Evolutionary conservation across 176 grass and related monocot species (phyloP).

Genomic region (Lolium multiflorum): DNA sequence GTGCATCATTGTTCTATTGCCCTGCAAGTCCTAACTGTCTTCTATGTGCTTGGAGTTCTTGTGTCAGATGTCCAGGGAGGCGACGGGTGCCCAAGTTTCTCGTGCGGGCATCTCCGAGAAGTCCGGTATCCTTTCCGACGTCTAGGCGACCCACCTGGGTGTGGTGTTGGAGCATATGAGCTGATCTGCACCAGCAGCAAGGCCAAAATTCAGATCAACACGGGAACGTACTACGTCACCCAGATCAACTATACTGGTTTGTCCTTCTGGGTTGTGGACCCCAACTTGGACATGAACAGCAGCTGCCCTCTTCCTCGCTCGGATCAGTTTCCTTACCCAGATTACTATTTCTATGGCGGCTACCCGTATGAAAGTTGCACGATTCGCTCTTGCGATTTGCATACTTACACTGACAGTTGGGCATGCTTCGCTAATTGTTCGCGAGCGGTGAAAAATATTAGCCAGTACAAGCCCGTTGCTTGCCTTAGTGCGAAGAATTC

Average conservation of each 20-base stretch:
- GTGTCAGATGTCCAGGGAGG: too few species aligned
- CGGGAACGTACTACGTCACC: not conserved
- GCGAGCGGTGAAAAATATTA: not conserved
- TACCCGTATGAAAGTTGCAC: too few species aligned
- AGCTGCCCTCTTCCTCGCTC: not conserved
- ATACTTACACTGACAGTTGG: not conserved
- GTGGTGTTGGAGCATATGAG: not conserved
- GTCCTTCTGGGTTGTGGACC: not conserved
- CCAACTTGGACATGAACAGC: not conserved
- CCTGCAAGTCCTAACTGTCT: too few species aligned
- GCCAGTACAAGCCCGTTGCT: not conserved
- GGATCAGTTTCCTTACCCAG: too few species aligned
- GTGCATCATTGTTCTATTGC: too few species aligned
- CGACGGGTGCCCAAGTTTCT: conserved; percentile 25
- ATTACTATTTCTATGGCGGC: too few species aligned
- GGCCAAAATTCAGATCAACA: not conserved
- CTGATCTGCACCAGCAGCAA: not conserved
- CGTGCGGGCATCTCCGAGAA: conserved; percentile 12
- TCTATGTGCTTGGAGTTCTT: too few species aligned
- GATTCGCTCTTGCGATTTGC: too few species aligned
- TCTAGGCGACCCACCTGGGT: not conserved
- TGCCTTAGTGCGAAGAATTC: conserved; percentile 33
- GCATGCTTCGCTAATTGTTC: not conserved
- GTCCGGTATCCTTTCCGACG: conserved; percentile 30
- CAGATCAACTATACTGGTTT: not conserved